Evolutionary conservation across 495 filamentous ascomycete genomes (phyloP).

Genomic region (Cetradonia linearis): DNA sequence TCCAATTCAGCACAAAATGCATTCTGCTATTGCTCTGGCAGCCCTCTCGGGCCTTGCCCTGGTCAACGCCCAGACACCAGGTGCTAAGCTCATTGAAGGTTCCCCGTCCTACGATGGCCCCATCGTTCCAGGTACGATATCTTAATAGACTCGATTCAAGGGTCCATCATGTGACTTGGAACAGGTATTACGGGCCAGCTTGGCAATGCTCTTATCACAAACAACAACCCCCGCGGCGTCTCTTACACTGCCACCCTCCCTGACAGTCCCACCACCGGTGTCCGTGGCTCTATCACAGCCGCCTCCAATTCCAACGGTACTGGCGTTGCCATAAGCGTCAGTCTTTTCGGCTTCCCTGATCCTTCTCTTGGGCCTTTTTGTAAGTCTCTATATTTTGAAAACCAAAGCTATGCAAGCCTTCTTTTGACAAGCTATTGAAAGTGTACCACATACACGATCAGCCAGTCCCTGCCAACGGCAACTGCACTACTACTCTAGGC

Average conservation of each 20-base stretch:
- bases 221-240: constrained; percentile 52
- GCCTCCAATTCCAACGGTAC: constrained; percentile 43
- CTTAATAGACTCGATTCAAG: too few relatives aligned
- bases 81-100: constrained; percentile 10
- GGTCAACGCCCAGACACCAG: constrained; percentile 33
- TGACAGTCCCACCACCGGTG: constrained; percentile 39
- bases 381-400: constrained; percentile 36
- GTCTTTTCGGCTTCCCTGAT: constrained; percentile 55
- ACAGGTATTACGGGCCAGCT: constrained; percentile 30
- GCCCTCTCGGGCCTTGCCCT: constrained; percentile 35
- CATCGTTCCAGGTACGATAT: constrained; percentile 12
- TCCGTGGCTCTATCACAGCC: constrained; percentile 54
- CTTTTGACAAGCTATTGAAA: constrained; percentile 26
- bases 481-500: constrained; percentile 60
- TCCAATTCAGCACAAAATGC: constrained; percentile 30
- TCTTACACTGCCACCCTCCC: constrained; percentile 52
- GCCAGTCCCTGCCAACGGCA: constrained; percentile 63
- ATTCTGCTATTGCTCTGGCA: constrained; percentile 30
- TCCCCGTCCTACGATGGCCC: constrained; percentile 30
- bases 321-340: constrained; percentile 53
- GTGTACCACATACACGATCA: constrained; percentile 76
- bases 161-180: too few relatives aligned
- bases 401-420: neutral
- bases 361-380: constrained; percentile 55
- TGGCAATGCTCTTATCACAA: constrained; percentile 46